A percentile compares a stretch with the other conserved stretches of the same genome.
Evolutionary conservation across 106 monocot genomes (phyloP).

Genomic region (Dendrobium catenatum): DNA sequence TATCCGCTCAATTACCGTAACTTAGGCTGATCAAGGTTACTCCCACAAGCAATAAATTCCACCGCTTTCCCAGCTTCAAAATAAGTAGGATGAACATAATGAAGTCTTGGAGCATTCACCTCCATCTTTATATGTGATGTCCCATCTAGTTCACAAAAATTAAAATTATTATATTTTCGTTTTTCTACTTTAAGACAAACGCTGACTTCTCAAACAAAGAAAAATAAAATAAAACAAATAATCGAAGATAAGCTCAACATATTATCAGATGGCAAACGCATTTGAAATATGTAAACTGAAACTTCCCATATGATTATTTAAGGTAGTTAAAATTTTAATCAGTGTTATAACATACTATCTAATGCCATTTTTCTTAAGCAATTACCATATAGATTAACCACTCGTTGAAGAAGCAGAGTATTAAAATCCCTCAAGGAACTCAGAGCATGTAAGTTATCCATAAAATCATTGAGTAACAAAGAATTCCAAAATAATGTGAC

Average conservation of each 20-base stretch:
- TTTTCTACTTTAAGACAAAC: not conserved
- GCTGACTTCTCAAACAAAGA: not conserved
- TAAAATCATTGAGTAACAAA: not conserved
- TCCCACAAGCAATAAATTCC: slow-evolving; percentile 82
- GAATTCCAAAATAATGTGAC: not conserved
- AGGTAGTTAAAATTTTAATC: not conserved
- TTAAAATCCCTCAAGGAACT: not conserved
- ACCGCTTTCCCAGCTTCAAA: slow-evolving; percentile 89
- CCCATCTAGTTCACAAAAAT: slow-evolving; percentile 56
- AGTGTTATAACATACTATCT: not conserved
- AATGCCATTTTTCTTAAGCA: not conserved
- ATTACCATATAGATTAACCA: not conserved
- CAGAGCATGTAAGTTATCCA: not conserved
- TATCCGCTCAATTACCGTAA: slow-evolving; percentile 47
- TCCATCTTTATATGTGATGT: slow-evolving; percentile 67
- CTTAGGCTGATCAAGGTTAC: slow-evolving; percentile 70
- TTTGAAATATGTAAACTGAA: not conserved
- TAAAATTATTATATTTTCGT: not conserved
- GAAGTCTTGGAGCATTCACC: slow-evolving; percentile 74
- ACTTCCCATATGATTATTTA: not conserved
- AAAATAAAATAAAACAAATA: not conserved
- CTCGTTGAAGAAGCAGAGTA: not conserved
- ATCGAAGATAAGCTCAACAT: not conserved
- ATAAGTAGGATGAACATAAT: slow-evolving; percentile 71
- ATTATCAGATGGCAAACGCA: not conserved